A percentile compares a stretch with the other conserved stretches of the same genome.
Evolutionary conservation across 2,329 filamentous ascomycete genomes (phyloP).

Genomic region (Beauveria sp.): DNA sequence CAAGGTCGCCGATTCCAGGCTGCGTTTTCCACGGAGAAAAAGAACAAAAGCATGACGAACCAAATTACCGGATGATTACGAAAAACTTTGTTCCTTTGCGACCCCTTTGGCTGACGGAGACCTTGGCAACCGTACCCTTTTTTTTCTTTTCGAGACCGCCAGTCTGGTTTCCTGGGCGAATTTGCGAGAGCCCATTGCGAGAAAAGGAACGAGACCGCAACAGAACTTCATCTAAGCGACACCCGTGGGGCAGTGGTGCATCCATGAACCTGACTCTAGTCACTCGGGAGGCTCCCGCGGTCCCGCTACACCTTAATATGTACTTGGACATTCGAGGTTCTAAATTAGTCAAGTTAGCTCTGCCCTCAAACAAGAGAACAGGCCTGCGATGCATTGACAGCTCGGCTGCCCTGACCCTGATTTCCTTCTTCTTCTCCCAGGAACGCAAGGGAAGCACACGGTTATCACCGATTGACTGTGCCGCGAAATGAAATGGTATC

Average conservation of each 20-base stretch:
- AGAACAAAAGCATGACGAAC: neutral
- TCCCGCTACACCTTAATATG: neutral
- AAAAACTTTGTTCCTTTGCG: neutral
- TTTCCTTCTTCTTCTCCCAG: neutral
- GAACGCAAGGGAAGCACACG: neutral
- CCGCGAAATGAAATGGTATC: neutral
- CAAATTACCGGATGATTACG: neutral
- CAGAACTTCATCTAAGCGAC: neutral
- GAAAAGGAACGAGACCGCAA: neutral
- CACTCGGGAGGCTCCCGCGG: constrained; percentile 6
- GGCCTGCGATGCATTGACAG: neutral
- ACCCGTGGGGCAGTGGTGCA: neutral
- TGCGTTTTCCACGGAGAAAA: neutral
- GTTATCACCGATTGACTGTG: constrained; percentile 5
- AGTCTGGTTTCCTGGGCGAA: neutral
- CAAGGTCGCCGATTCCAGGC: neutral
- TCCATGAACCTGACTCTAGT: constrained; percentile 2
- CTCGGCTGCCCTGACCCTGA: neutral
- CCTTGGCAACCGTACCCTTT: neutral
- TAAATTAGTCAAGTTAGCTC: neutral
- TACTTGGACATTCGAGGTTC: neutral
- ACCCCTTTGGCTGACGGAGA: neutral
- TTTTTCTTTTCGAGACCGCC: neutral
- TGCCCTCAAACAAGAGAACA: neutral
- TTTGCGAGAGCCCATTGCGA: neutral